Evolutionary conservation across 2,329 filamentous ascomycete genomes (phyloP), one percentile per base, ranked within the genome.

Genomic region (Phialophora chinensis): DNA sequence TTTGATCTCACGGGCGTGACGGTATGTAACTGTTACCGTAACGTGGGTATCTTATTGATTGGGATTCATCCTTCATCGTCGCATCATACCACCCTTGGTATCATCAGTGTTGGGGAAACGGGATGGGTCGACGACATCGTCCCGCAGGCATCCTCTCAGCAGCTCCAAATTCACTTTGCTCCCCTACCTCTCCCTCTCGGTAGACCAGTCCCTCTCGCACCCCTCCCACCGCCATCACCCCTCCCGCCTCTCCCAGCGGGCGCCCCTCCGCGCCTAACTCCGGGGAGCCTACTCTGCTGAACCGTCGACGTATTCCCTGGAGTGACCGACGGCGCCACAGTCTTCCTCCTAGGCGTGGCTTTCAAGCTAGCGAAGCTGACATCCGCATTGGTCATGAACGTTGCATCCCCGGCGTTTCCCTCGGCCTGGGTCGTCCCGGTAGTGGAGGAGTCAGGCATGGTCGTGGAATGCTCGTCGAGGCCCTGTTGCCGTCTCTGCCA

Each of bases 401-500:
- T 73, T 7, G 69, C 65, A 17, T 72, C 69, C 17, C 23, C 49
- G 23, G 42, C 56, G n/a, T 11, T 44, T 3, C 29, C 25, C 10
- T 71, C 69, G 12, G 49, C 42, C 64, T 17, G 42, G 1, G n/a
- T 44, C 29, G 14, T 49, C 52, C n/a, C 62, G 42, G n/a, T 20
- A 25, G 35, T 20, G 49, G 20, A 23, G 12, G 20, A 44, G 14
- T 44, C 14, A 44, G 20, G 49, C 49, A 25, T 42, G 59, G 42
- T 59, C 31, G 50, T 62, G 29, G 63, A 58, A n/a, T 57, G 53
- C 12, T 63, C 66, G 27, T 68, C 62, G 6, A 14, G 27, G 4
- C 59, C 59, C 14, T 25, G 29, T 27, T 84, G 82, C 65, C 87
- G 86, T 68, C 84, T 83, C 63, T 87, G 83, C 73, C 85, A 87